These are phyloP conservation scores for Ophiocordyceps robertsii DNA, from an alignment of 2,329 filamentous ascomycete genomes.

Conservation along the genomic window DNA sequence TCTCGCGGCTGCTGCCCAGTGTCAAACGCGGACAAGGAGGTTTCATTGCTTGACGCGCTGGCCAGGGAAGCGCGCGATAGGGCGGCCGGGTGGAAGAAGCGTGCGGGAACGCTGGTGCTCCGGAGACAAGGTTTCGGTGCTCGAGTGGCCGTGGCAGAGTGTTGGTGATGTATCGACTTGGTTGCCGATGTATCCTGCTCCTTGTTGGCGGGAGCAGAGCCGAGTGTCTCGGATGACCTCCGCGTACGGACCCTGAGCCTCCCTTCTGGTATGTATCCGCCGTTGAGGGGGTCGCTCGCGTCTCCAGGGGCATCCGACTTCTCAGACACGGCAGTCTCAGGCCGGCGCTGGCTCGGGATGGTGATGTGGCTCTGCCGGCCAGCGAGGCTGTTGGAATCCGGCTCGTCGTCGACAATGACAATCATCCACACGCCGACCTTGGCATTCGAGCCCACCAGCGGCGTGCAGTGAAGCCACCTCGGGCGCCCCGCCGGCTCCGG, in stretches of 20 bases:
- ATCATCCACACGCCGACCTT: conserved; percentile 68
- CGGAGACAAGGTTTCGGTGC: not conserved
- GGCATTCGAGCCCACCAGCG: conserved; percentile 50
- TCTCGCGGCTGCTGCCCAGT: not conserved
- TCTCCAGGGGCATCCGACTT: not conserved
- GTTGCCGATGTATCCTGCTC: not conserved
- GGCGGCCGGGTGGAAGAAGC: conserved; percentile 5
- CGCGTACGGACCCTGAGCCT: conserved; percentile 3
- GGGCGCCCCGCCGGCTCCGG: conserved; percentile 37
- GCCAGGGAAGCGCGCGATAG: conserved; percentile 4
- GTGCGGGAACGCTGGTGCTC: conserved; percentile 1
- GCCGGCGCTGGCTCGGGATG: not conserved
- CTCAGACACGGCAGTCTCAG: not conserved
- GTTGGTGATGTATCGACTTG: not conserved
- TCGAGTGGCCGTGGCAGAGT: not conserved
- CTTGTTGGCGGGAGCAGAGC: not conserved
- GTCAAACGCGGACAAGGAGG: not conserved
- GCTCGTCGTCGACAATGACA: conserved; percentile 54
- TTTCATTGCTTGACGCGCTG: not conserved
- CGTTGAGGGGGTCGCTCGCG: not conserved
- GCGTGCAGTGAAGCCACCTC: conserved; percentile 67
- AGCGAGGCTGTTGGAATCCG: not conserved
- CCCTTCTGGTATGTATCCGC: not conserved
- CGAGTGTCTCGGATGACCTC: conserved; percentile 8
- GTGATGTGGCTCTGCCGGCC: not conserved